Percentiles rank a stretch among this genome's conserved stretches.
Conservation (phyloP, 2,329 filamentous ascomycete species). For the Neopestalotiopsis rosae region DNA sequence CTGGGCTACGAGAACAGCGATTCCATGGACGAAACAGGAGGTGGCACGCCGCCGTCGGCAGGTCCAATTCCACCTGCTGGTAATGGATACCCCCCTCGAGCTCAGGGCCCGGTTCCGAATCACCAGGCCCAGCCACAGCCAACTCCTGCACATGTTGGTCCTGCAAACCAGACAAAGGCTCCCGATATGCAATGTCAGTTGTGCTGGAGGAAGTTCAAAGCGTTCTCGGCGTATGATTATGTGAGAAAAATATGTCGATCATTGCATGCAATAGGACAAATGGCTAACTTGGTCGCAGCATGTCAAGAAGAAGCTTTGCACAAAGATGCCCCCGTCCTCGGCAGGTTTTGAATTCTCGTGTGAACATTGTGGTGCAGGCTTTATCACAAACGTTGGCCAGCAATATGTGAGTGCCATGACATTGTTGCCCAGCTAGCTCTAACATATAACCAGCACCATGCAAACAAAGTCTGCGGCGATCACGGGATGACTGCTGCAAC, state of each 20-base stretch:
- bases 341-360: conserved; percentile 46
- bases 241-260: conserved; percentile 26
- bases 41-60: neutral
- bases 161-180: neutral
- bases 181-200: conserved; percentile 30
- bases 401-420: conserved; percentile 41
- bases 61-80: neutral
- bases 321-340: conserved; percentile 26
- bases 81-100: conserved; percentile 9
- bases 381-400: conserved; percentile 46
- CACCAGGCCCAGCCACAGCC: conserved; percentile 15
- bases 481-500: conserved; percentile 35
- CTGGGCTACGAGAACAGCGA: conserved; percentile 61
- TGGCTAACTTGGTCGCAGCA: conserved; percentile 36
- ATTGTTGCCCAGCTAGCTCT: neutral
- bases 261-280: conserved; percentile 10
- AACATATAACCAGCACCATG: conserved; percentile 39
- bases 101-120: conserved; percentile 8
- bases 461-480: conserved; percentile 52
- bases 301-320: conserved; percentile 40
- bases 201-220: conserved; percentile 36
- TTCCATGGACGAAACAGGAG: conserved; percentile 47
- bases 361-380: conserved; percentile 50
- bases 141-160: neutral
- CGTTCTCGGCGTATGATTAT: conserved; percentile 33